Conservation (phyloP, 148 eudicot species). For the Persicaria tinctoria region DNA sequence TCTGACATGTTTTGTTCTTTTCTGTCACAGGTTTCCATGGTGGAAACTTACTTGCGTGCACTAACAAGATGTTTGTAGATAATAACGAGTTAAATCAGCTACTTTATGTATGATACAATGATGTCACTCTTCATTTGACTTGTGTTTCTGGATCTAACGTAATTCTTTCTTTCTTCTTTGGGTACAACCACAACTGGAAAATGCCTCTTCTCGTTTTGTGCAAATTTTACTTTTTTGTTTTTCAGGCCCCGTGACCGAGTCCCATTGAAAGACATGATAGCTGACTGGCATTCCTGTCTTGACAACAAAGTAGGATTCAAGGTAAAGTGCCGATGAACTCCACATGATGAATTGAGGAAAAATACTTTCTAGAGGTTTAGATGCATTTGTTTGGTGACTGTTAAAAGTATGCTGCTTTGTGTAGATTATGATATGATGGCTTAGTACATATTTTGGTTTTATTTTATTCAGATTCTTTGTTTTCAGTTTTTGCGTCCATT, state of each 20-base stretch:
- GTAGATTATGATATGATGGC: too few relatives aligned
- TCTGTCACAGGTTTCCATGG: constrained; percentile 57
- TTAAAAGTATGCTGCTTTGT: too few relatives aligned
- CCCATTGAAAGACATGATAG: constrained; percentile 75
- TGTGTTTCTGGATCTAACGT: background rate
- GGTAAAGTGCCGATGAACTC: constrained; percentile 31
- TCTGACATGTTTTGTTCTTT: background rate
- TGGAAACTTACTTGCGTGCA: constrained; percentile 84
- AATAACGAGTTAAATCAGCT: constrained; percentile 56
- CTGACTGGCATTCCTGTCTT: constrained; percentile 89
- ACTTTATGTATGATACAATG: background rate
- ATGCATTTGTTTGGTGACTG: too few relatives aligned
- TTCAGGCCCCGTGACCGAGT: constrained; percentile 90
- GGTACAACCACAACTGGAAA: constrained; percentile 69
- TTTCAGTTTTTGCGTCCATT: too few relatives aligned
- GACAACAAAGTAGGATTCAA: constrained; percentile 87
- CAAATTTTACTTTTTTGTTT: background rate
- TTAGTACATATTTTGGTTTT: too few relatives aligned
- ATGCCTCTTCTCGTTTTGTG: constrained; percentile 39
- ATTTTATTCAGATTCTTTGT: too few relatives aligned
- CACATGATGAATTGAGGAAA: background rate
- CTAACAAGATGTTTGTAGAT: constrained; percentile 85
- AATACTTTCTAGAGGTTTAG: too few relatives aligned
- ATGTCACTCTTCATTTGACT: background rate
- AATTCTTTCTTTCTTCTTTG: background rate